These are phyloP conservation scores for Xylaria sp. DNA, from an alignment of 2,329 filamentous ascomycete genomes.

Conservation along the genomic window DNA sequence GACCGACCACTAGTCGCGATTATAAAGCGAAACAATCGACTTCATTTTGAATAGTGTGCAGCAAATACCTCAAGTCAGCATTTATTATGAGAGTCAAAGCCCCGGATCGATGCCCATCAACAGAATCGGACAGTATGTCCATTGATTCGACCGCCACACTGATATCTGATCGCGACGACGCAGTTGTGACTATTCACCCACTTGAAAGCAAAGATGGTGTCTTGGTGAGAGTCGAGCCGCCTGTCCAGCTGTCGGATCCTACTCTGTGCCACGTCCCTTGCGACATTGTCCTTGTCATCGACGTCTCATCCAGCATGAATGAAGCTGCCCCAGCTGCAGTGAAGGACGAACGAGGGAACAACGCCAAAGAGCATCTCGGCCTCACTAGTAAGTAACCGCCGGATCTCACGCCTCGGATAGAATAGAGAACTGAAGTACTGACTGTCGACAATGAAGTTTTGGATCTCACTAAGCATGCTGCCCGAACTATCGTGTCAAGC, in stretches of 20 bases:
- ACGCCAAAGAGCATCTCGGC: slow-evolving; percentile 57
- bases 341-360: slow-evolving; percentile 50
- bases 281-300: slow-evolving; percentile 71
- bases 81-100: neutral
- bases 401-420: too few relatives aligned
- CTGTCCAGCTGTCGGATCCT: slow-evolving; percentile 48
- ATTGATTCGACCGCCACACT: slow-evolving; percentile 3
- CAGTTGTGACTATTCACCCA: slow-evolving; percentile 53
- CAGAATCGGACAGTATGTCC: neutral
- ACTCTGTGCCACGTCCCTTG: slow-evolving; percentile 59
- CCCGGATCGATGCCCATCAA: neutral
- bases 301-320: slow-evolving; percentile 69
- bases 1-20: neutral
- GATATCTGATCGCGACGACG: slow-evolving; percentile 5
- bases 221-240: slow-evolving; percentile 60
- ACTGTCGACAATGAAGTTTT: slow-evolving; percentile 51
- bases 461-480: slow-evolving; percentile 70
- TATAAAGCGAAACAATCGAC: neutral
- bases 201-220: slow-evolving; percentile 54
- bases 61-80: neutral
- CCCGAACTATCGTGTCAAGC: slow-evolving; percentile 67
- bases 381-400: slow-evolving; percentile 52
- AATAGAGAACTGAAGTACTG: neutral
- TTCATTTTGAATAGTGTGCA: neutral
- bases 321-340: slow-evolving; percentile 58